phyloP scores from a whole-genome alignment of 2,329 filamentous ascomycete species.

The Rutstroemia sp. region DNA sequence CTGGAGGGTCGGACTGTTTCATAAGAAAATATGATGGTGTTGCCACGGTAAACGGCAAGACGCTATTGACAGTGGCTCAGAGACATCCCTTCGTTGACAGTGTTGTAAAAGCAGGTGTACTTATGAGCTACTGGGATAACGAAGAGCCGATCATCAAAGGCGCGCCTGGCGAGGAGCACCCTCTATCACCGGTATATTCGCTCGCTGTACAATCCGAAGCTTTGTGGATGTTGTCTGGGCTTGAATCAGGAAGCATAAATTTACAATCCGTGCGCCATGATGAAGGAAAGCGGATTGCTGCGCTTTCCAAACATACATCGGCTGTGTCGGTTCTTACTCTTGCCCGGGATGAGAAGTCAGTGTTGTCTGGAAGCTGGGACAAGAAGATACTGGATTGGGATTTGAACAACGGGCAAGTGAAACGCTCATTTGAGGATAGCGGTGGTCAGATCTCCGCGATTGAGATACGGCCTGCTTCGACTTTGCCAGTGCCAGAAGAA shows the following conservation, averaged over 20 bases:
- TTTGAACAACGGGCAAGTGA: slow-evolving; percentile 73
- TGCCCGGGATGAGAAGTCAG: slow-evolving; percentile 74
- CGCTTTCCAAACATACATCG: slow-evolving; percentile 76
- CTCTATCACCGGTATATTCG: slow-evolving; percentile 87
- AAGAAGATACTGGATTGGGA: slow-evolving; percentile 95
- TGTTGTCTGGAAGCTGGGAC: slow-evolving; percentile 94
- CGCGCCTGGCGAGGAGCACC: slow-evolving; percentile 44
- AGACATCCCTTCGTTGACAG: slow-evolving; percentile 95
- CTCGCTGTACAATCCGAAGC: slow-evolving; percentile 85
- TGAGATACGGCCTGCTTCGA: slow-evolving; percentile 73
- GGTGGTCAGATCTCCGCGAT: slow-evolving; percentile 83
- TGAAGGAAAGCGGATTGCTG: slow-evolving; percentile 82
- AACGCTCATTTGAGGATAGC: slow-evolving; percentile 68
- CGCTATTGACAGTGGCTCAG: slow-evolving; percentile 89
- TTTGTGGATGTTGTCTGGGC: slow-evolving; percentile 82
- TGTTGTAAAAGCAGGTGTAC: slow-evolving; percentile 86
- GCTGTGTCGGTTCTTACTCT: slow-evolving; percentile 84
- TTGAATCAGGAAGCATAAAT: slow-evolving; percentile 89
- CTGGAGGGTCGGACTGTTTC: slow-evolving; percentile 88
- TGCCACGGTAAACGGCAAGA: slow-evolving; percentile 90
- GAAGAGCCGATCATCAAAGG: slow-evolving; percentile 55
- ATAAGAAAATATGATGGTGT: slow-evolving; percentile 96
- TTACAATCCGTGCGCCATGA: slow-evolving; percentile 89
- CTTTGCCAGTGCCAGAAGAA: slow-evolving; percentile 67
- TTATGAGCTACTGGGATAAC: slow-evolving; percentile 98